Evolutionary conservation across 225 moss, liverwort and hornwort genomes (phyloP), one percentile per base, ranked within the genome.

Genomic region (Pseudoscleropodium purum): DNA sequence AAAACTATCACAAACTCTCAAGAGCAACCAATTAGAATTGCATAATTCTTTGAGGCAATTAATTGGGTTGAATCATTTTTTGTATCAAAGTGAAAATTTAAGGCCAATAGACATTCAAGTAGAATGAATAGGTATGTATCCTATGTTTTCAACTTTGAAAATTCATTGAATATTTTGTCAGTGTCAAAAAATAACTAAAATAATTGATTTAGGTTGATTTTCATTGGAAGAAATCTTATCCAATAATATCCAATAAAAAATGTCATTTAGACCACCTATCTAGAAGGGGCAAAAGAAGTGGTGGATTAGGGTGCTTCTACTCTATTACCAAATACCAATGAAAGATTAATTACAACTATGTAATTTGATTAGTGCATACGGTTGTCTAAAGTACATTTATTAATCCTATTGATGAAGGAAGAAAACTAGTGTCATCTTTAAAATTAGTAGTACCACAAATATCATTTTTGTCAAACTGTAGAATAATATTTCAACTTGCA

Each of bases 1-100:
- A 24, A 70, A 70, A 68, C 11, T 11, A 68, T 9, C 68, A 6
- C 2, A 68, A 52, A 15, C 45, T 45, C 5, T n/a, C 4, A n/a
- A 69, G 23, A 69, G 1, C 7, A n/a, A 13, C 7, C 7, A n/a
- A n/a, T n/a, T 1, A 1, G 21, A 23, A 69, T n/a, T 18, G 34
- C 1, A 23, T 0, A 69, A 1, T 69, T n/a, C 1, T n/a, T 23
- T 21, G 7, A n/a, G 23, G n/a, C 69, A n/a, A 69, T 7, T 1
- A n/a, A 69, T n/a, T 69, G 23, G n/a, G 0, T n/a, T n/a, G 23
- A 69, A n/a, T n/a, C 23, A n/a, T 68, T n/a, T 37, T 7, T 1
- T 8, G 13, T 52, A 7, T 69, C n/a, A 69, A n/a, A n/a, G n/a
- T n/a, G 7, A n/a, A 4, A 69, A 6, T n/a, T n/a, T 20, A 13